A percentile compares a stretch with the other conserved stretches of the same genome.
phyloP scores from a whole-genome alignment of 1,139 yeast species.

The Taphrina deformans region DNA sequence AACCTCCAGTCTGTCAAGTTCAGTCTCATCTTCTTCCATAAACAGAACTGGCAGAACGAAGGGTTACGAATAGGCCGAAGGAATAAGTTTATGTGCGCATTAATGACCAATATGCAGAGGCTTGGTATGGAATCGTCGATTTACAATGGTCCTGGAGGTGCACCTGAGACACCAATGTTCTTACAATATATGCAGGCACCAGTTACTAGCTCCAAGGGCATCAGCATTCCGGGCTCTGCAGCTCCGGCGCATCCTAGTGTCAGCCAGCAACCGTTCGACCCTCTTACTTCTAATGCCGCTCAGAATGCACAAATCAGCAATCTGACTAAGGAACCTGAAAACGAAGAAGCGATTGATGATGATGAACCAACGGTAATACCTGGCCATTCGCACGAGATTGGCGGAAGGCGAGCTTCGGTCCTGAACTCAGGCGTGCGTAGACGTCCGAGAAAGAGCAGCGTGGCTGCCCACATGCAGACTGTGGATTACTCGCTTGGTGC shows the following conservation, averaged over 20 bases:
- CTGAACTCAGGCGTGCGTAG: not conserved
- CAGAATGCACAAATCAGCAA: constrained; percentile 18
- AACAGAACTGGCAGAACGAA: constrained; percentile 47
- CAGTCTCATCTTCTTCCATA: constrained; percentile 43
- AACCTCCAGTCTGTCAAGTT: constrained; percentile 47
- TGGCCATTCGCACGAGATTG: not conserved
- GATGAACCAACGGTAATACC: not conserved
- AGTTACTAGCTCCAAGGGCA: not conserved
- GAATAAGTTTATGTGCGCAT: constrained; percentile 38
- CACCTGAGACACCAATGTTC: constrained; percentile 34
- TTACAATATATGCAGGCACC: constrained; percentile 5
- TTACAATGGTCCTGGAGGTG: constrained; percentile 33
- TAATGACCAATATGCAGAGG: constrained; percentile 36
- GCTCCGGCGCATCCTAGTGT: not conserved
- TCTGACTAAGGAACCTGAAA: not conserved
- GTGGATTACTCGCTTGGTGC: constrained; percentile 31
- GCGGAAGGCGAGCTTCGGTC: not conserved
- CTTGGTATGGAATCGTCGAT: constrained; percentile 34
- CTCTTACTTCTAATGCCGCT: constrained; percentile 19
- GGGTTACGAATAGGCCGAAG: constrained; percentile 38
- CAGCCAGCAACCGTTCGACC: constrained; percentile 16
- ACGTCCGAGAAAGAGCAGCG: not conserved
- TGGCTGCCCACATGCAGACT: constrained; percentile 25
- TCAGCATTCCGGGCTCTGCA: not conserved
- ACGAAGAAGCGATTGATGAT: constrained; percentile 17